A percentile compares a stretch with the other conserved stretches of the same genome.
phyloP scores from a whole-genome alignment of 2,329 filamentous ascomycete species.

The Nigrospora osmanthi region DNA sequence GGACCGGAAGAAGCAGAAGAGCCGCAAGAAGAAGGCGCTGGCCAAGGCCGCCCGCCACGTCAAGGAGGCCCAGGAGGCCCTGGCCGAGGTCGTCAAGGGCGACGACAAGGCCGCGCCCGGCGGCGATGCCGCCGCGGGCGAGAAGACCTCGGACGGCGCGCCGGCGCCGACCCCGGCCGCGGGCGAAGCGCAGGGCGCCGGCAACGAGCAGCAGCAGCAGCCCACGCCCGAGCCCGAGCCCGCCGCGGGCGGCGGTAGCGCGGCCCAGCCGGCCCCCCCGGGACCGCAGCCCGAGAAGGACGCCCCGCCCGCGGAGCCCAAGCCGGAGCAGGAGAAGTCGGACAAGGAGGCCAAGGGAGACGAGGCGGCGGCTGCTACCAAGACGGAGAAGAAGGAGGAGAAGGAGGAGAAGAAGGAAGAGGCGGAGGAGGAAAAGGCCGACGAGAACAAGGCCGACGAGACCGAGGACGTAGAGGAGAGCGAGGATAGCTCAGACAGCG shows the following conservation, averaged over 20 bases:
- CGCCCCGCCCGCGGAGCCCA: no score
- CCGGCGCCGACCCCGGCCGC: background rate
- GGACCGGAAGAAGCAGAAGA: slow-evolving; percentile 26
- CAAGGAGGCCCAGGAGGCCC: slow-evolving; percentile 13
- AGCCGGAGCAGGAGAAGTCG: no score
- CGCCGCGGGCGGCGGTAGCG: no score
- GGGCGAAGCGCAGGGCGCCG: background rate
- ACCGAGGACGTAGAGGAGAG: slow-evolving; percentile 9
- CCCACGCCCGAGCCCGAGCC: background rate
- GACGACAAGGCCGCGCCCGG: background rate
- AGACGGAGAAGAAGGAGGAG: slow-evolving; percentile 11
- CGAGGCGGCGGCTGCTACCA: no score
- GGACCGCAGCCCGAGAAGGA: no score
- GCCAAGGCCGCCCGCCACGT: slow-evolving; percentile 28
- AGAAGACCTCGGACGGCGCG: no score
- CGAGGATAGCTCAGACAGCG: background rate
- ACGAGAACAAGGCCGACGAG: slow-evolving; percentile 9
- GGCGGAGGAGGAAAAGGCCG: slow-evolving; percentile 10
- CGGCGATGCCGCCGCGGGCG: background rate
- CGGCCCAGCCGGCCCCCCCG: no score
- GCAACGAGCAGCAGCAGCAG: background rate
- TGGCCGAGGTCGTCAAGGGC: slow-evolving; percentile 4
- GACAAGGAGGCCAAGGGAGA: background rate
- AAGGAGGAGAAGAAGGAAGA: slow-evolving; percentile 8
- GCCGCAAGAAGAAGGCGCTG: slow-evolving; percentile 25